Evolutionary conservation across 164 flowering plant species (phyloP).

Genomic region (Akebia trifoliata): DNA sequence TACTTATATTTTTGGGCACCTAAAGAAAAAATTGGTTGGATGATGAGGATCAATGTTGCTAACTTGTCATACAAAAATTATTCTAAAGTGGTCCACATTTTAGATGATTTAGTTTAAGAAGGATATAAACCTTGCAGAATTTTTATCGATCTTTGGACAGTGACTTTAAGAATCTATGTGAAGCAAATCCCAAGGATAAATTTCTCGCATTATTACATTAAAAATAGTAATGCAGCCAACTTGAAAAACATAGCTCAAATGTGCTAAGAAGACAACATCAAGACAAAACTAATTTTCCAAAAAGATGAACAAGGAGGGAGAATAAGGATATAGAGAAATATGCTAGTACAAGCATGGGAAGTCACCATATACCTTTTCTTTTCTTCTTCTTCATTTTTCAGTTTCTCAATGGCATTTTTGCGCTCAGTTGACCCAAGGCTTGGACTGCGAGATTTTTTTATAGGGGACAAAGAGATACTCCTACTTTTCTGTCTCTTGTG

Average conservation of each 20-base stretch:
- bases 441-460: slow-evolving; percentile 55
- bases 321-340: neutral
- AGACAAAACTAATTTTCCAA: neutral
- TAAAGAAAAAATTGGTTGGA: too few relatives aligned
- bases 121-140: too few relatives aligned
- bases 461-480: slow-evolving; percentile 63
- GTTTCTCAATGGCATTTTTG: slow-evolving; percentile 52
- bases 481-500: slow-evolving; percentile 65
- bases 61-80: too few relatives aligned
- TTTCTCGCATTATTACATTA: too few relatives aligned
- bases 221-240: neutral
- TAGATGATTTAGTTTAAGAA: too few relatives aligned
- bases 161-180: too few relatives aligned
- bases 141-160: too few relatives aligned
- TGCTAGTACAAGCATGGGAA: slow-evolving; percentile 4
- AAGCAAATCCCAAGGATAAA: too few relatives aligned
- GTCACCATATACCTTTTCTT: slow-evolving; percentile 66
- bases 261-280: neutral
- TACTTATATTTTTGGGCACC: too few relatives aligned
- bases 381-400: slow-evolving; percentile 77
- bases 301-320: neutral
- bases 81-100: too few relatives aligned
- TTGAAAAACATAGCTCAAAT: neutral
- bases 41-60: too few relatives aligned
- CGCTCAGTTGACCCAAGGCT: slow-evolving; percentile 52